Evolutionary conservation across 202 grass and related monocot genomes (phyloP), one percentile per base, ranked within the genome.

Genomic region (Zoysia matrella): DNA sequence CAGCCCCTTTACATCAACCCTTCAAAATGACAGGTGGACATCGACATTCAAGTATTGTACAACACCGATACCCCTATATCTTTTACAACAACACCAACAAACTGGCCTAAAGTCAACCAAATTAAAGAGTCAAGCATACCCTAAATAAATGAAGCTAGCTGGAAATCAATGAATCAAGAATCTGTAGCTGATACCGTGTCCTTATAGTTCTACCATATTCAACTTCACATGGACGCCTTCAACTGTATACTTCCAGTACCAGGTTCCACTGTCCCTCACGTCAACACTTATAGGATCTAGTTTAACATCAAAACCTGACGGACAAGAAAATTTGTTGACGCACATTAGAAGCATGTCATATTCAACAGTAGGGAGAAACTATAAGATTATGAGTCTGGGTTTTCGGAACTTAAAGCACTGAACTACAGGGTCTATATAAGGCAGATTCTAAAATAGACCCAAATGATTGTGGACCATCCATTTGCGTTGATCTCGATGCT

Each of bases 181-280:
- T 90, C 52, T 79, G 84, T 30, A 39, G 47, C 51, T 68, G 67
- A 80, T 77, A 81, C 45, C 18, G 54, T 75, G 48, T 75, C 76
- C 52, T 86, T 84, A 91, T 69, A 84, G 47, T 43, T 91, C 80
- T 80, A 98, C 67, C 92, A 93, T 90, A 78, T 91, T 82, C 90
- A 95, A 90, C 67, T 93, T 83, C 61, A 98, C 87, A 77, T 90
- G 79, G 11, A 81, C 74, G 8, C 85, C 95, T 11, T 86, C 80
- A 65, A 88, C 46, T 53, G 76, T 58, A 58, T 95, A 98, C 76
- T 95, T 81, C 95, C 95, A 95, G 73, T 89, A 88, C 95, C 95
- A 98, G 51, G 86, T 88, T 60, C 95, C 89, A 11, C 61, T 87
- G 62, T 90, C 87, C 85, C 83, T 88, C 66, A 84, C 42, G 65